Conservation (phyloP, 2,329 filamentous ascomycete genomes). For the Talaromyces sp. region DNA sequence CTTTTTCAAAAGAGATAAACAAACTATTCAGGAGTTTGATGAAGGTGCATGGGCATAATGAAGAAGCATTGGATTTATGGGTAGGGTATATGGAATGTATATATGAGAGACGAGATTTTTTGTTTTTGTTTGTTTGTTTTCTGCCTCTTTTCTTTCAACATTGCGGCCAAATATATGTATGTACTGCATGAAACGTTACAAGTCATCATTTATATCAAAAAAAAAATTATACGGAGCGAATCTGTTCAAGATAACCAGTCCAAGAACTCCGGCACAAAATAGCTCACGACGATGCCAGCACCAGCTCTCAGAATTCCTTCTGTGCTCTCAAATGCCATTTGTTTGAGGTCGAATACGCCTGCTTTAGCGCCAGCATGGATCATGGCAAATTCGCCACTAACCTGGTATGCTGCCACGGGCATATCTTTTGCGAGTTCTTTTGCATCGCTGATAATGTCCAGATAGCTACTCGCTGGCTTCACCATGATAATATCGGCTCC, state of each 20-base stretch:
- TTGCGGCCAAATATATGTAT: neutral
- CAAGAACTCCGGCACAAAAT: conserved; percentile 78
- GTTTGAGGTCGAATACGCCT: conserved; percentile 89
- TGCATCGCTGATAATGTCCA: conserved; percentile 96
- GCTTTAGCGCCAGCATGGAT: conserved; percentile 93
- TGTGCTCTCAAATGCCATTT: conserved; percentile 91
- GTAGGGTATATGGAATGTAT: neutral
- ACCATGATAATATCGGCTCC: conserved; percentile 99
- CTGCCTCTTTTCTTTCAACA: neutral
- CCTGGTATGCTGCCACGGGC: conserved; percentile 92
- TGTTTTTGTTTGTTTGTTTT: neutral
- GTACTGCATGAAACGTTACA: neutral
- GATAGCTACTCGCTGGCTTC: conserved; percentile 90
- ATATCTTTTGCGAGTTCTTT: conserved; percentile 90
- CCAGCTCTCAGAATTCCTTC: conserved; percentile 90
- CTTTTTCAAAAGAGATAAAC: neutral
- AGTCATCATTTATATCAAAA: neutral
- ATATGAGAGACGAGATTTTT: neutral
- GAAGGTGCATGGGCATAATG: neutral
- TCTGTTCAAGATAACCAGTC: conserved; percentile 47
- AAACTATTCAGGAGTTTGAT: neutral
- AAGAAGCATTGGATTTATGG: neutral
- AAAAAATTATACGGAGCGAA: neutral
- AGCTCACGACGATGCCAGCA: conserved; percentile 86
- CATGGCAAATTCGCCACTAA: conserved; percentile 96